A percentile compares a stretch with the other conserved stretches of the same genome.
Conservation (phyloP, 192 early-diverging fungal genomes). For the Linnemannia elongata region DNA sequence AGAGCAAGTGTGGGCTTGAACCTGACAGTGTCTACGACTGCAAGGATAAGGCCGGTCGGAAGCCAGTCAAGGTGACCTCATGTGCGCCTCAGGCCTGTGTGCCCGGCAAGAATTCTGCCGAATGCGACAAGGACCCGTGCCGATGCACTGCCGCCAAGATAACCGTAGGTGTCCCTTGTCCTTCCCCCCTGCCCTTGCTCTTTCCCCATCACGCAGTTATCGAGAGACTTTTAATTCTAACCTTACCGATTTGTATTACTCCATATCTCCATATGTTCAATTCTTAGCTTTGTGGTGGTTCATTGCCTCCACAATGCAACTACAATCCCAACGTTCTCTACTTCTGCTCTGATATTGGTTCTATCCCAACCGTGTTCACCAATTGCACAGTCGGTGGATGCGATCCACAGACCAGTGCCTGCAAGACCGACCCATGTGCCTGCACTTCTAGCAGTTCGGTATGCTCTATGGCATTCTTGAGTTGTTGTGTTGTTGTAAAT, state of each 20-base stretch:
- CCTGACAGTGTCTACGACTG: slow-evolving; percentile 4
- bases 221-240: background rate
- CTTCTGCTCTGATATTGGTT: background rate
- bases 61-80: background rate
- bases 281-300: background rate
- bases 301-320: background rate
- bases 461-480: background rate
- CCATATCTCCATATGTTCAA: too few relatives aligned
- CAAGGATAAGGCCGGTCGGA: background rate
- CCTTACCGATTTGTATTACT: background rate
- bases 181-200: background rate
- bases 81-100: slow-evolving; percentile 1
- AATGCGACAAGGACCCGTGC: background rate
- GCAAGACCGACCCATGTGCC: slow-evolving; percentile 6
- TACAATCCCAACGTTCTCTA: background rate
- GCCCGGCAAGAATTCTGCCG: background rate
- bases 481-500: background rate
- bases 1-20: background rate
- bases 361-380: background rate
- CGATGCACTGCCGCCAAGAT: background rate
- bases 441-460: background rate
- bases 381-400: background rate
- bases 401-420: background rate
- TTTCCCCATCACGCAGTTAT: background rate
- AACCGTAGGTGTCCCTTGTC: background rate